Conservation (phyloP, 805 yeast species). For the Tanozyma kutaoensis region DNA sequence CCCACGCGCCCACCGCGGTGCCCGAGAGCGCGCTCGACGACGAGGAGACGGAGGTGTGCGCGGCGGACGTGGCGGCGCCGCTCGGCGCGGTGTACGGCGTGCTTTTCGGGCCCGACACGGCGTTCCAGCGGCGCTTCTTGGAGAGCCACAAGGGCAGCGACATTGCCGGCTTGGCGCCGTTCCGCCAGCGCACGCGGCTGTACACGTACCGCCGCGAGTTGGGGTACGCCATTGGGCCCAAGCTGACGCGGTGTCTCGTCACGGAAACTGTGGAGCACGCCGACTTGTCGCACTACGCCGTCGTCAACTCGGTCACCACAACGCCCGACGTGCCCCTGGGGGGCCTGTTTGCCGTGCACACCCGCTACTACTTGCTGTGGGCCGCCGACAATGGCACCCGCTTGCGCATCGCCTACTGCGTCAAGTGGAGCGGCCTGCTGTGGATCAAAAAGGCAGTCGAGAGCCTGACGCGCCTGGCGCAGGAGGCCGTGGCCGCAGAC, state of each 20-base stretch:
- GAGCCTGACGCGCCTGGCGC: constrained; percentile 62
- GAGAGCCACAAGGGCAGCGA: constrained; percentile 53
- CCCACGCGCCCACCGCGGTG: constrained; percentile 35
- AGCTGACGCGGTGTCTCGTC: constrained; percentile 55
- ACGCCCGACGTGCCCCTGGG: constrained; percentile 48
- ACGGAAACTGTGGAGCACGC: constrained; percentile 42
- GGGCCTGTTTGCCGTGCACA: background rate
- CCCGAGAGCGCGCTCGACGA: constrained; percentile 2
- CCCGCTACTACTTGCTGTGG: background rate
- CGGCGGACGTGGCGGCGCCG: constrained; percentile 46
- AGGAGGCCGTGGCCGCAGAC: constrained; percentile 44
- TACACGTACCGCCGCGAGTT: constrained; percentile 55
- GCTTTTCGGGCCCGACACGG: constrained; percentile 49
- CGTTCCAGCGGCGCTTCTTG: constrained; percentile 30
- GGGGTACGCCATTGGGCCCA: constrained; percentile 61
- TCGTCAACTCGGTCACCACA: constrained; percentile 42
- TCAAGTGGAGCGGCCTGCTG: background rate
- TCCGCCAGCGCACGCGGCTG: constrained; percentile 5
- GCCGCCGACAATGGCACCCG: background rate
- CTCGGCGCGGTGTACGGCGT: constrained; percentile 45
- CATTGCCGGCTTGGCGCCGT: constrained; percentile 25
- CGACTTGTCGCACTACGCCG: constrained; percentile 34
- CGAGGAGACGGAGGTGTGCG: constrained; percentile 41
- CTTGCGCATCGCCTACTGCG: background rate
- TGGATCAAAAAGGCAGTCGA: background rate